These are phyloP conservation scores for Marasmius oreades DNA, from an alignment of 1,284 basidiomycete species.

Conservation along the genomic window DNA sequence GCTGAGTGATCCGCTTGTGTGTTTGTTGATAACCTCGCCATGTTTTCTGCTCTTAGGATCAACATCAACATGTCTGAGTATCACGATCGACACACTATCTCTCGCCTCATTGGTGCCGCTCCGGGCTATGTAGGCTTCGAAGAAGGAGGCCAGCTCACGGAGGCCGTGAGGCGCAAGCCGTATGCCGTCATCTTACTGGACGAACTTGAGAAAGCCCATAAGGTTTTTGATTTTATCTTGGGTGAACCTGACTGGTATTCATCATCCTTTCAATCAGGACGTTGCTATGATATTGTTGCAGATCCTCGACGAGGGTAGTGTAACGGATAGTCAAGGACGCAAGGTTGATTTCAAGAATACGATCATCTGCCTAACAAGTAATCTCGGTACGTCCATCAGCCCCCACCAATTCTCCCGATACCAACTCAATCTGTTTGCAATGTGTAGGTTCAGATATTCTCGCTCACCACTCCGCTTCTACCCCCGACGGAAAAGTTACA, in stretches of 20 bases:
- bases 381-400: constrained; percentile 35
- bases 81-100: constrained; percentile 88
- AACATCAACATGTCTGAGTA: constrained; percentile 94
- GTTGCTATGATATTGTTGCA: constrained; percentile 91
- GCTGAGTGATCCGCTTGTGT: constrained; percentile 3
- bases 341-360: constrained; percentile 87
- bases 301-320: constrained; percentile 86
- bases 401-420: not conserved
- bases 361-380: constrained; percentile 71
- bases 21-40: not conserved
- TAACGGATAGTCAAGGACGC: constrained; percentile 82
- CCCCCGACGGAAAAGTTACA: constrained; percentile 66
- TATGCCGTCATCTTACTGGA: constrained; percentile 82
- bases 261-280: constrained; percentile 41
- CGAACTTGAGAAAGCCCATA: constrained; percentile 91
- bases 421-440: not conserved
- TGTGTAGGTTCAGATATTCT: constrained; percentile 67
- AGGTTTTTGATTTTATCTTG: constrained; percentile 33
- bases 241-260: not conserved
- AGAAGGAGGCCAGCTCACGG: constrained; percentile 87
- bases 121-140: constrained; percentile 95
- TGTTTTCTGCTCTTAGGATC: constrained; percentile 47
- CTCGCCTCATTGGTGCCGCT: constrained; percentile 85
- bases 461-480: constrained; percentile 63
- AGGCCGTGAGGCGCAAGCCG: constrained; percentile 81